Conservation (phyloP, 2,329 filamentous ascomycete genomes). For the Emydomyces testavorans region DNA sequence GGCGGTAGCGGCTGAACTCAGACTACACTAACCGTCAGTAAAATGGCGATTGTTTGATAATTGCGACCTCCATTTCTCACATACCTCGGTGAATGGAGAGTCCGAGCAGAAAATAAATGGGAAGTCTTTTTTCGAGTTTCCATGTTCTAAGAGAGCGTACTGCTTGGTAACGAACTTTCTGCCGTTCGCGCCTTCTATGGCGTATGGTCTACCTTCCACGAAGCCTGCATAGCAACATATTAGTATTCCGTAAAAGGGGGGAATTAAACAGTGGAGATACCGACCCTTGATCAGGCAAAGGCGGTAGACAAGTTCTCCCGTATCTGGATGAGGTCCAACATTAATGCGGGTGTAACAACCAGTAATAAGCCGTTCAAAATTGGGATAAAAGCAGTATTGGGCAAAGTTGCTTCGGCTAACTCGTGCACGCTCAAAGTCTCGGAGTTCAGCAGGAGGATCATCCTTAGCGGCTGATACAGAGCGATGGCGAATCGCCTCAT, state of each 20-base stretch:
- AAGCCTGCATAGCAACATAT: conserved; percentile 47
- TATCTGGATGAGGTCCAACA: conserved; percentile 63
- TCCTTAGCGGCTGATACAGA: conserved; percentile 47
- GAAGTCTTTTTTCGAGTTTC: conserved; percentile 71
- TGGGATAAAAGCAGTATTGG: conserved; percentile 84
- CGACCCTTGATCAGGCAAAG: conserved; percentile 79
- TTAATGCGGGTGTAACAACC: conserved; percentile 80
- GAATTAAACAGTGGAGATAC: conserved; percentile 16
- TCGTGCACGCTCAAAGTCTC: conserved; percentile 73
- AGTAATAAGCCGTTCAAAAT: conserved; percentile 68
- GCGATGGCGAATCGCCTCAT: conserved; percentile 44
- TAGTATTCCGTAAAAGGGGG: conserved; percentile 8
- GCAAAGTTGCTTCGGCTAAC: conserved; percentile 79
- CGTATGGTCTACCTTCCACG: conserved; percentile 66
- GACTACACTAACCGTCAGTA: conserved; percentile 34
- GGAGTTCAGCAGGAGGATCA: conserved; percentile 57
- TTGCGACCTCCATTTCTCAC: conserved; percentile 20
- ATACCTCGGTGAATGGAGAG: conserved; percentile 67
- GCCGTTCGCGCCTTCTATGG: conserved; percentile 61
- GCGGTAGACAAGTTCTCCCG: conserved; percentile 67
- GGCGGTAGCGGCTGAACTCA: conserved; percentile 73
- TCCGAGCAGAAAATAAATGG: conserved; percentile 89
- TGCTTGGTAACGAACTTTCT: conserved; percentile 73
- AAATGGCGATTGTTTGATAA: too few species aligned
- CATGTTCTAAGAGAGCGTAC: conserved; percentile 71